Evolutionary conservation across 352 stramenopile species (phyloP).

Genomic region (Globisporangium lucens): DNA sequence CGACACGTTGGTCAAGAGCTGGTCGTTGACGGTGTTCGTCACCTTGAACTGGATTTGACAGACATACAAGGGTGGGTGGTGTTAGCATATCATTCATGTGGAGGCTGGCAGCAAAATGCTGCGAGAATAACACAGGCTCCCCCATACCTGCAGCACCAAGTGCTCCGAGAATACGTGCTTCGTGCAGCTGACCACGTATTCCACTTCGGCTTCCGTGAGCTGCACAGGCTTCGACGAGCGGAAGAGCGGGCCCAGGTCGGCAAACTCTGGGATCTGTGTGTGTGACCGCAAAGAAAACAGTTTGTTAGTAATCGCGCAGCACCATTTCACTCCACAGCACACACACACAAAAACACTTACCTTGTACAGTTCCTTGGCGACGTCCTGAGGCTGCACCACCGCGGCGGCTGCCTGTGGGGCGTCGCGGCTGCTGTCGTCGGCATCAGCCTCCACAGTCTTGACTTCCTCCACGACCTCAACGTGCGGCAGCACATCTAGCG

Average conservation of each 20-base stretch:
- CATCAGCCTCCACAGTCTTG: conserved; percentile 28
- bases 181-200: conserved; percentile 96
- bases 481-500: conserved; percentile 77
- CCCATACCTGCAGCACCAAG: conserved; percentile 87
- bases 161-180: conserved; percentile 97
- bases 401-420: conserved; percentile 25
- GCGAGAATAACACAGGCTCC: background rate
- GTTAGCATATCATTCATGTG: background rate
- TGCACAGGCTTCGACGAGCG: conserved; percentile 87
- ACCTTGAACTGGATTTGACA: conserved; percentile 93
- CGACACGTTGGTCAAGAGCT: conserved; percentile 94
- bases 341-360: conserved; percentile 24
- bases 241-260: conserved; percentile 92
- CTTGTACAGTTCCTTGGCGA: conserved; percentile 94
- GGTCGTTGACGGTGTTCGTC: conserved; percentile 98
- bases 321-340: background rate
- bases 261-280: conserved; percentile 92
- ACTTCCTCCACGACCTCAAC: conserved; percentile 70
- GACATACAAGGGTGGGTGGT: background rate
- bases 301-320: conserved; percentile 1
- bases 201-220: conserved; percentile 96
- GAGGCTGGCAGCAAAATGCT: background rate
- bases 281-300: background rate
- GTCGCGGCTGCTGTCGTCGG: conserved; percentile 32
- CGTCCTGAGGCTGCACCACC: conserved; percentile 51